Base-by-base conservation (phyloP, 139 green algal genomes). In the Chlamydomonas sphaeroides region DNA sequence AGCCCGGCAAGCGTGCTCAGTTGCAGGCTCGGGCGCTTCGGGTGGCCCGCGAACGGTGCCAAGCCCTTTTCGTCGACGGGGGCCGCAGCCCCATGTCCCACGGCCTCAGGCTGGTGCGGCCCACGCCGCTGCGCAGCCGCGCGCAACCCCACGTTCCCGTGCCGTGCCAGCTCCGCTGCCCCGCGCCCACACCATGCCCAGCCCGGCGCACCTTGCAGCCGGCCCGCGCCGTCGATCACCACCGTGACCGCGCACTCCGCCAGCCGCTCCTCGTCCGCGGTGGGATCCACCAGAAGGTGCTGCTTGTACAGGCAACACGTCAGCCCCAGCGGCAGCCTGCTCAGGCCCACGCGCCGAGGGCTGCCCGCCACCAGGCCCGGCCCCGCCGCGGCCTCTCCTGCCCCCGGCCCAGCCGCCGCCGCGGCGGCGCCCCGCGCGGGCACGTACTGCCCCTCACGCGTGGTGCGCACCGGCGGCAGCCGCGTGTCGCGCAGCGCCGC, bases 181-280 rank as follows among this genome's bases (percentile, higher is more conserved):
- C n/a, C n/a, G n/a, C n/a, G n/a, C n/a, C n/a, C n/a, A n/a, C n/a
- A n/a, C n/a, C n/a, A n/a, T n/a, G n/a, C n/a, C n/a, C 33, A 30
- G 17, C 51, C 20, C 71, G 38, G 49, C 88, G 28, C 65, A 95
- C 91, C 93, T 51, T 96, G 81, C 61, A 97, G 51, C 23, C 79
- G 41, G 0, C 86, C 87, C 1, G 69, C 26, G 11, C 83, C 86
- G 81, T 94, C 88, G 68, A 95, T 15, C 33, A 90, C 84, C 36
- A 91, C 81, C 11, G 67, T 90, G 6, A 95, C 57, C 15, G 65
- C 80, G 10, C 80, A 81, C 32, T 74, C 65, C 61, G 91, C 74
- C 65, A 96, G 78, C 7, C 57, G 61, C 73, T 97, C 92, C 87
- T 96, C 93, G 51, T 95, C 93, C 5, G 81, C 76, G 0, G 90